phyloP scores from a whole-genome alignment of 345 rosid species.

The Physaria fendleri region DNA sequence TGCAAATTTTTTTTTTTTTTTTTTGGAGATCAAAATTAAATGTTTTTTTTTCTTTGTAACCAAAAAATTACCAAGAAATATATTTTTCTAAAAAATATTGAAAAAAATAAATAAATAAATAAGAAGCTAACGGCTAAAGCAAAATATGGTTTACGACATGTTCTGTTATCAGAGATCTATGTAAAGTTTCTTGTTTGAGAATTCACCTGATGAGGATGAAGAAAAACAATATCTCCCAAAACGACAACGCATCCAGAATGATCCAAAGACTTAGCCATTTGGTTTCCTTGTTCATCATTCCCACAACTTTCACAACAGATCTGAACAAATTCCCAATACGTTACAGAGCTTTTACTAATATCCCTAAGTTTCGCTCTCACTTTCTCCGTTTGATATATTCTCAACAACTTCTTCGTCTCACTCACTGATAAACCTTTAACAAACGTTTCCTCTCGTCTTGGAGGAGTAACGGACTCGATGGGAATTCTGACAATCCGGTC shows the following conservation, averaged over 20 bases:
- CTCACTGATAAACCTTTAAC: slow-evolving; percentile 37
- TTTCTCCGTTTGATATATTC: slow-evolving; percentile 48
- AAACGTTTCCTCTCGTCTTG: background rate
- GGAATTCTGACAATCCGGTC: slow-evolving; percentile 19
- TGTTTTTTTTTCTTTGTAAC: too few species aligned
- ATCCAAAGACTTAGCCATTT: slow-evolving; percentile 56
- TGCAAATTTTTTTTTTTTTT: too few species aligned
- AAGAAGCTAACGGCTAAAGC: too few species aligned
- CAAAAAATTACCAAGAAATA: too few species aligned
- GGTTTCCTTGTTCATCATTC: slow-evolving; percentile 41
- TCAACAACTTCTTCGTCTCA: slow-evolving; percentile 59
- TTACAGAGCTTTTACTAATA: slow-evolving; percentile 42
- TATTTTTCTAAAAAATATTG: too few species aligned
- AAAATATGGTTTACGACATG: too few species aligned
- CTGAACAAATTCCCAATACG: slow-evolving; percentile 40
- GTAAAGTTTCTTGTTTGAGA: too few species aligned
- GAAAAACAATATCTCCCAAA: slow-evolving; percentile 55
- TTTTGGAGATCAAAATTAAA: too few species aligned
- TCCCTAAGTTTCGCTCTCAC: slow-evolving; percentile 49
- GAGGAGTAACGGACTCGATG: slow-evolving; percentile 17
- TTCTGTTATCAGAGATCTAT: too few species aligned
- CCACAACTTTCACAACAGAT: slow-evolving; percentile 53
- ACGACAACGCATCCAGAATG: slow-evolving; percentile 66
- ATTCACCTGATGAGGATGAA: slow-evolving; percentile 77
- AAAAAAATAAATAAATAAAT: too few species aligned